Evolutionary conservation across 768 basidiomycete genomes (phyloP), one percentile per base, ranked within the genome.

Genomic region (Boletus coccyginus): DNA sequence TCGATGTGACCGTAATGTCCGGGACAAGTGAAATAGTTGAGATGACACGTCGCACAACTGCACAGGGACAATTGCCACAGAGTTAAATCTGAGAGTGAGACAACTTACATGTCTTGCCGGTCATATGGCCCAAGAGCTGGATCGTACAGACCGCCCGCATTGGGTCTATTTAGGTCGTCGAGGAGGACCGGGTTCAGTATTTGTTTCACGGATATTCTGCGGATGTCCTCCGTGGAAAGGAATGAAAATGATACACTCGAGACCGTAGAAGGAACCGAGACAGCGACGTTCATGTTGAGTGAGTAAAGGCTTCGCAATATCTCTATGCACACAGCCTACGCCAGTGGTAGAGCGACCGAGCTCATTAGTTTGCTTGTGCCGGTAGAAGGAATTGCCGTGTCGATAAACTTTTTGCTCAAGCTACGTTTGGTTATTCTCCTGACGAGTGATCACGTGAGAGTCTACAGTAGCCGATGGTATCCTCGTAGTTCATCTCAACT

Each of bases 1-100:
- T 98, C 94, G 58, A 99, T 96, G 73, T 98, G 97, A 21, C 97
- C 97, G 74, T 90, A 99, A 73, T 99, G 97, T 17, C 97, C 97
- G 2, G 97, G 95, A 72, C 97, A 99, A 57, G 88, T 88, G 75
- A 88, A 98, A 67, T 94, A 96, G 46, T 86, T 91, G 65, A 97
- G 82, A 55, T 82, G 88, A 70, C 97, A 99, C 73, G 97, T 97
- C 60, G 89, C 78, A 71, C 97, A 99, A 57, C 96, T 99, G 69
- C 24, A 46, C 29, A 35, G 56, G 42, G 40, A 56, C 40, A 21
- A 50, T 65, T 58, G 52, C 8, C 39, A 43, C 21, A 53, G 42
- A 29, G 29, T 43, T 11, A 46, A 45, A 48, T 46, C 32, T 32
- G 31, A 53, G 35, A 54, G 38, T 42, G 41, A 13, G 54, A 39